Percentiles rank a stretch among this genome's conserved stretches.
These are phyloP conservation scores for Eucommia ulmoides DNA, from an alignment of 257 asterid genomes.

Conservation along the genomic window DNA sequence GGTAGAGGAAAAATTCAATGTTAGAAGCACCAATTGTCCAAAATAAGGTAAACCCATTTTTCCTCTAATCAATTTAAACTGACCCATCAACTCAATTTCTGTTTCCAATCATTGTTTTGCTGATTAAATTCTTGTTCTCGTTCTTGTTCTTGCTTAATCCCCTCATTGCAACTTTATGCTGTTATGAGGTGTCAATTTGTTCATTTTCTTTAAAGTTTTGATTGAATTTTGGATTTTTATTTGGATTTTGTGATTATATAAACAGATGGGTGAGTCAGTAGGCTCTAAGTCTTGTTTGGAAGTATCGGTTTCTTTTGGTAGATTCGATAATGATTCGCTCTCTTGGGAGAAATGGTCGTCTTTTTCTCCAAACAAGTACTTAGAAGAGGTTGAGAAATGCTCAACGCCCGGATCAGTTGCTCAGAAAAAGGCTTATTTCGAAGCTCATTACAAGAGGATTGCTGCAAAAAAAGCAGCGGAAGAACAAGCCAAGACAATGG, in stretches of 20 bases:
- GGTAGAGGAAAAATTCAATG: constrained; percentile 40
- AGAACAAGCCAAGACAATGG: constrained; percentile 40
- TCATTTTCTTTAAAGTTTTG: constrained; percentile 11
- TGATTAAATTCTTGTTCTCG: constrained; percentile 6
- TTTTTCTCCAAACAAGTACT: constrained; percentile 79
- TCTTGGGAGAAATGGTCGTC: constrained; percentile 98
- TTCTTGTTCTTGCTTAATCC: constrained; percentile 10
- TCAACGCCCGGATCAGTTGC: constrained; percentile 94
- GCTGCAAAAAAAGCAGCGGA: constrained; percentile 69
- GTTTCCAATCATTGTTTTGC: constrained; percentile 5
- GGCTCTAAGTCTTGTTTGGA: too few species aligned
- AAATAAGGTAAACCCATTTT: constrained; percentile 27
- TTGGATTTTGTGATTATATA: constrained; percentile 21
- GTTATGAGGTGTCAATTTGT: constrained; percentile 13
- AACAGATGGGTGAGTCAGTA: constrained; percentile 69
- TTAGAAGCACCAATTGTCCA: constrained; percentile 30
- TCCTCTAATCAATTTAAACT: constrained; percentile 8
- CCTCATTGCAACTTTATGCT: constrained; percentile 5
- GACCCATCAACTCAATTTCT: constrained; percentile 14
- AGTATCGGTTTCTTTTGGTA: constrained; percentile 91
- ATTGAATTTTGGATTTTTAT: constrained; percentile 13
- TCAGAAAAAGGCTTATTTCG: constrained; percentile 88
- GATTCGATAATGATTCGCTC: constrained; percentile 72
- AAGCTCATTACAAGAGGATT: constrained; percentile 83
- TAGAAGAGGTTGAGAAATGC: constrained; percentile 86